phyloP scores from a whole-genome alignment of 2,329 filamentous ascomycete genomes.

The Colletotrichum cordylinicola region DNA sequence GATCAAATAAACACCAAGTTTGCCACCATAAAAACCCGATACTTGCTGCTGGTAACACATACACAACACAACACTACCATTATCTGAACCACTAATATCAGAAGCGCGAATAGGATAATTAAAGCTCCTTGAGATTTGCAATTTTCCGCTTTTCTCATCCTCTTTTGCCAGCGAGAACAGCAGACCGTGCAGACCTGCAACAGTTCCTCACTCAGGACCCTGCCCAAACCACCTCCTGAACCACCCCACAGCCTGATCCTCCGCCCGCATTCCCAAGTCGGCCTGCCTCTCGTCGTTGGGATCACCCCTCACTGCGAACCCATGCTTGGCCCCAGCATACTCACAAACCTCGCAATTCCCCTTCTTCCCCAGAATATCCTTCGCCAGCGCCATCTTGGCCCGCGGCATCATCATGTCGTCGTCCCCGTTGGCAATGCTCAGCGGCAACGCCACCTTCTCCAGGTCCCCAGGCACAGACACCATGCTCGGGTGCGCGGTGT shows the following conservation, averaged over 20 bases:
- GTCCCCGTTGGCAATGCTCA: conserved; percentile 52
- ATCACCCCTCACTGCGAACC: conserved; percentile 32
- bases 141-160: not conserved
- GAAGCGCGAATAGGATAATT: not conserved
- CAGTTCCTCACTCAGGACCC: not conserved
- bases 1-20: not conserved
- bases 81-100: not conserved
- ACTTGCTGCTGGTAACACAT: not conserved
- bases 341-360: conserved; percentile 27
- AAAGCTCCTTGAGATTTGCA: not conserved
- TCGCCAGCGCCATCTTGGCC: conserved; percentile 37
- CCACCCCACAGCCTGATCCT: conserved; percentile 34
- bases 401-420: conserved; percentile 44
- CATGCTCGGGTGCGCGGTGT: conserved; percentile 58
- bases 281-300: conserved; percentile 27
- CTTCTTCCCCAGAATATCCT: conserved; percentile 39
- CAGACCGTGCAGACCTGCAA: not conserved
- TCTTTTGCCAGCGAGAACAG: not conserved
- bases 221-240: conserved; percentile 27
- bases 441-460: conserved; percentile 46
- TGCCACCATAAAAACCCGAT: not conserved
- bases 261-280: conserved; percentile 26
- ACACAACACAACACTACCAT: not conserved
- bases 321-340: conserved; percentile 34
- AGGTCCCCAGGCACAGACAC: conserved; percentile 54